A percentile compares a stretch with the other conserved stretches of the same genome.
Evolutionary conservation across 1,284 basidiomycete genomes (phyloP).

Genomic region (Ganoderma lucidum): DNA sequence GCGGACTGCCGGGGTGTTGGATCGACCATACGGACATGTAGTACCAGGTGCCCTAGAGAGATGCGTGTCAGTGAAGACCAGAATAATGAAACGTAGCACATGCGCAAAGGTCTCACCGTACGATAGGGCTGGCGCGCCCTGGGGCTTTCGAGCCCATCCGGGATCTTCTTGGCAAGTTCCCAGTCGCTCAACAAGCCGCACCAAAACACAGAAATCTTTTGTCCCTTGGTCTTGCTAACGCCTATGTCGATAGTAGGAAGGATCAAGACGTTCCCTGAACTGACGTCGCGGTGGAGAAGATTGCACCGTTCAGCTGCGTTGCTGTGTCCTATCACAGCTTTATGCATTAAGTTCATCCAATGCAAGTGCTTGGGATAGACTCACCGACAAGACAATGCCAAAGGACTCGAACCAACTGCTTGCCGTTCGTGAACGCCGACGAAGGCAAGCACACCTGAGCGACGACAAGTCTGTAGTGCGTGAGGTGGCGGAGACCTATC

Average conservation of each 20-base stretch:
- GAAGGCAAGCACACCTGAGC: slow-evolving; percentile 19
- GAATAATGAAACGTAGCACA: background rate
- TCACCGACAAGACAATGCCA: slow-evolving; percentile 8
- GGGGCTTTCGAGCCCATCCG: background rate
- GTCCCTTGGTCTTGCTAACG: background rate
- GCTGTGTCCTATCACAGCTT: slow-evolving; percentile 13
- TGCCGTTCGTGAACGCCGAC: background rate
- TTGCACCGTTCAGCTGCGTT: background rate
- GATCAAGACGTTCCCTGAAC: slow-evolving; percentile 25
- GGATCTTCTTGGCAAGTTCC: slow-evolving; percentile 17
- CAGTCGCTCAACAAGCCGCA: slow-evolving; percentile 22
- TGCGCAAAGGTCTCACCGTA: slow-evolving; percentile 5
- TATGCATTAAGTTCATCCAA: no score
- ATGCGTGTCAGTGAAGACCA: background rate
- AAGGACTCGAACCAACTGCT: slow-evolving; percentile 10
- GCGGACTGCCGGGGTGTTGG: background rate
- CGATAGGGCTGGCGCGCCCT: slow-evolving; percentile 1
- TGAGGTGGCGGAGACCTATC: slow-evolving; percentile 7
- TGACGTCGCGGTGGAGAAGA: slow-evolving; percentile 24
- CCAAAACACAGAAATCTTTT: background rate
- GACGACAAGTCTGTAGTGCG: slow-evolving; percentile 22
- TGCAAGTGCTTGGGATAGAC: background rate
- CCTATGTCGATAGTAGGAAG: slow-evolving; percentile 5
- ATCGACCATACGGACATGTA: slow-evolving; percentile 19
- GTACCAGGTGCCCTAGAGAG: slow-evolving; percentile 25